Evolutionary conservation across 2,329 filamentous ascomycete species (phyloP).

Genomic region (Thelonectria discophora): DNA sequence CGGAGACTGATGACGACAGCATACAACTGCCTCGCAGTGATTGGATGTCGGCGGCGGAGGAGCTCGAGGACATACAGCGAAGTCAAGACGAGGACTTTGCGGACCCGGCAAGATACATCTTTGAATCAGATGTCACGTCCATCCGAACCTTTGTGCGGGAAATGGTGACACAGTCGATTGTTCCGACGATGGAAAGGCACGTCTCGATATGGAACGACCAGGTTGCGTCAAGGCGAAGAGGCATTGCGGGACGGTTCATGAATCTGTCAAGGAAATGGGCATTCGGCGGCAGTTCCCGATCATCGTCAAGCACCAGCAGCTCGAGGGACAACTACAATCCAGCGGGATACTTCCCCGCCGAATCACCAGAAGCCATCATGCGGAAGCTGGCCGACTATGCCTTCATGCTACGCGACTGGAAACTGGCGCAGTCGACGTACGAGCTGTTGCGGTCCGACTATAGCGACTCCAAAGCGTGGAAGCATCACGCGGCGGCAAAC

Average conservation of each 20-base stretch:
- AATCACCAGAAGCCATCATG: constrained; percentile 88
- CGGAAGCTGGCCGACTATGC: constrained; percentile 93
- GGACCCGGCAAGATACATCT: constrained; percentile 80
- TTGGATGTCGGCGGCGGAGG: constrained; percentile 90
- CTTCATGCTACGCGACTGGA: constrained; percentile 97
- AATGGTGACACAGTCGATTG: constrained; percentile 92
- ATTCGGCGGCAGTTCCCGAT: constrained; percentile 75
- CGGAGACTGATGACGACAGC: constrained; percentile 91
- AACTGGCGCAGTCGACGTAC: constrained; percentile 89
- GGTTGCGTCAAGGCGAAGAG: constrained; percentile 87
- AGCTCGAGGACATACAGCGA: constrained; percentile 76
- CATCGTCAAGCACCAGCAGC: constrained; percentile 61
- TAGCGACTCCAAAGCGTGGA: constrained; percentile 96
- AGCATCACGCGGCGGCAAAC: constrained; percentile 89
- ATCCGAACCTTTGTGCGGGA: constrained; percentile 91
- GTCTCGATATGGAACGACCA: constrained; percentile 97
- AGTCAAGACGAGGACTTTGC: constrained; percentile 75
- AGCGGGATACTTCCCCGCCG: constrained; percentile 82
- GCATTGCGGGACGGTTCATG: constrained; percentile 92
- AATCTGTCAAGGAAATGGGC: constrained; percentile 91
- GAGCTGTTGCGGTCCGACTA: constrained; percentile 90
- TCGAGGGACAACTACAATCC: constrained; percentile 78
- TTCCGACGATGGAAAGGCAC: constrained; percentile 95
- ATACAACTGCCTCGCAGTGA: constrained; percentile 81
- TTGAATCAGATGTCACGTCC: constrained; percentile 89